phyloP scores from a whole-genome alignment of 2,329 filamentous ascomycete species.

The Zopfia rhizophila region DNA sequence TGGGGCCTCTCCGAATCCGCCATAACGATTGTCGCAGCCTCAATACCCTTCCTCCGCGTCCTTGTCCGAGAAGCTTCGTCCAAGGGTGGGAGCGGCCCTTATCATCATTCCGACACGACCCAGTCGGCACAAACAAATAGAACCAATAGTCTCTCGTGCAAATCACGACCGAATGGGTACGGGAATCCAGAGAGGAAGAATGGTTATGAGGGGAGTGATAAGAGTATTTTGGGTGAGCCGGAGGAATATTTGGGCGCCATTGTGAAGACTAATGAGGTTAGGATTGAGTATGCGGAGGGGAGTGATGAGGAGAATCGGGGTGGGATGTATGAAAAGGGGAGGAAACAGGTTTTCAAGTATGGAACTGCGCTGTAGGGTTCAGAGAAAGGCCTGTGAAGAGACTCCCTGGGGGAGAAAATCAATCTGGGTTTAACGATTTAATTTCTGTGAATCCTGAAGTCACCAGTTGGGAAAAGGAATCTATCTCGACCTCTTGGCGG shows the following conservation, averaged over 20 bases:
- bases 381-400: too few species aligned
- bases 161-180: not conserved
- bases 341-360: too few species aligned
- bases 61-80: constrained; percentile 25
- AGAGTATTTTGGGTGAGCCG: constrained; percentile 23
- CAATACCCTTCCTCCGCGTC: constrained; percentile 38
- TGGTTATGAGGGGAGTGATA: constrained; percentile 21
- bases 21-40: constrained; percentile 40
- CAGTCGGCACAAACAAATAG: constrained; percentile 1
- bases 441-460: too few species aligned
- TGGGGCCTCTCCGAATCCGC: constrained; percentile 41
- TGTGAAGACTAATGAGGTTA: constrained; percentile 17
- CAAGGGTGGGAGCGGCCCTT: not conserved
- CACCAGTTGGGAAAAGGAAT: too few species aligned
- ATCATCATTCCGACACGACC: constrained; percentile 9
- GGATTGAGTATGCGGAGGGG: constrained; percentile 43
- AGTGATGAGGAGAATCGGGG: too few species aligned
- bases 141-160: too few species aligned
- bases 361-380: too few species aligned
- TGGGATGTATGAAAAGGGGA: too few species aligned
- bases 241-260: constrained; percentile 6
- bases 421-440: too few species aligned
- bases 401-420: too few species aligned
- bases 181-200: constrained; percentile 1
- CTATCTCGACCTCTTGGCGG: too few species aligned